Base-by-base conservation (phyloP, 768 basidiomycete species). In the Coprinellus micaceus region DNA sequence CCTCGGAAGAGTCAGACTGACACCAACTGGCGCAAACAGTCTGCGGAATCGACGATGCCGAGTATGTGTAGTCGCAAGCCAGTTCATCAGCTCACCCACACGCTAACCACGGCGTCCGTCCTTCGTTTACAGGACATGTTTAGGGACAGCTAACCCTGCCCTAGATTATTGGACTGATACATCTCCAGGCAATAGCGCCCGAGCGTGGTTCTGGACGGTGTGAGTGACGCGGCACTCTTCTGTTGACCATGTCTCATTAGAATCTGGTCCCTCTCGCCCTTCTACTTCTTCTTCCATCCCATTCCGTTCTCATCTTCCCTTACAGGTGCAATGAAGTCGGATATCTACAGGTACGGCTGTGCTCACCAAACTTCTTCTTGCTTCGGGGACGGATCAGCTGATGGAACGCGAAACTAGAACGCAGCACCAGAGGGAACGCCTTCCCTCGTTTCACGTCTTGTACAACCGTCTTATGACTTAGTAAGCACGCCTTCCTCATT, bases 151-250 rank as follows among this genome's bases (percentile, higher is more conserved):
- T 54, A 65, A 81, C 57, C 56, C 70, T 3, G 67, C 69, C 1
- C 68, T 69, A 36, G 24, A 66, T 0, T 80, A 62, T 66, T 90
- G 75, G 71, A 85, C 83, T 12, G 70, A 85, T 58, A 83, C 74
- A 2, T 67, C 73, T 4, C 68, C 89, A 36, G 71, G 88, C 65
- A 83, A 89, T 57, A 56, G 73, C 0, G 60, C 58, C 3, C 79
- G 88, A 22, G 87, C 88, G 2, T 91, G 88, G 87, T 68, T 72
- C 55, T 89, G 88, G 88, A 81, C 87, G 63, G 80, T 84, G 84
- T 79, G 68, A 56, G 78, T 64, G 19, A 26, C n/a, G 25, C 30
- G 26, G 21, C 48, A 43, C 28, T 57, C 21, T 41, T 45, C 19
- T 48, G 29, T 33, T 45, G 11, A 37, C 19, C 13, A n/a, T 45